Evolutionary conservation across 176 grass and related monocot genomes (phyloP).

Genomic region (Rhynchospora tenuis): DNA sequence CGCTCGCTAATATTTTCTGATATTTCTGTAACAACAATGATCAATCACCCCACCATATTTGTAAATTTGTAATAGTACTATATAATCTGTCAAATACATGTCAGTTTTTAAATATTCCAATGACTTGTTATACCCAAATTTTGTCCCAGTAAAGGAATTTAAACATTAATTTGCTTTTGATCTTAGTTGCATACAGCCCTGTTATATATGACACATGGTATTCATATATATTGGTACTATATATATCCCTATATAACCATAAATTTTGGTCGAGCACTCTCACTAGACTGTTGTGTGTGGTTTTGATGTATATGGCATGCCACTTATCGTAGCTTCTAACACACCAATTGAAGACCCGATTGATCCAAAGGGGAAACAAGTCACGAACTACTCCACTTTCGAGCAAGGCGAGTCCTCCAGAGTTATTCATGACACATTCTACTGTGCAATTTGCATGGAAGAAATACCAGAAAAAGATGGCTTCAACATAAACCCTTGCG

Average conservation of each 20-base stretch:
- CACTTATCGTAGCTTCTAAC: no score
- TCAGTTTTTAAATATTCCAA: no score
- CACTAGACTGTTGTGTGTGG: background rate
- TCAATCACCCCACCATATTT: background rate
- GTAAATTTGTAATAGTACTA: no score
- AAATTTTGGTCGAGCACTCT: no score
- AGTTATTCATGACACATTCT: background rate
- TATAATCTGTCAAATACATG: background rate
- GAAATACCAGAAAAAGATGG: background rate
- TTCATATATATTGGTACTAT: conserved; percentile 12
- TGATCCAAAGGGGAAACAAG: conserved; percentile 17
- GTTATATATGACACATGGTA: background rate
- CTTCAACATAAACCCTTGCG: conserved; percentile 38
- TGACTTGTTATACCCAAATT: no score
- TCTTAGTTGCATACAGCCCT: background rate
- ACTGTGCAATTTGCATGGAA: conserved; percentile 67
- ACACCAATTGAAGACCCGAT: background rate
- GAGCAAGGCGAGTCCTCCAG: conserved; percentile 23
- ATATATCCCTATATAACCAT: conserved; percentile 26
- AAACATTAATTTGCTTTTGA: no score
- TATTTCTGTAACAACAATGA: background rate
- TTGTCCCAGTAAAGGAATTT: no score
- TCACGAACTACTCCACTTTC: background rate
- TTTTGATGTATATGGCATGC: background rate
- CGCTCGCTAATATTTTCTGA: background rate